These are phyloP conservation scores for Gossypium thurberi DNA, from an alignment of 345 rosid species.

Conservation along the genomic window DNA sequence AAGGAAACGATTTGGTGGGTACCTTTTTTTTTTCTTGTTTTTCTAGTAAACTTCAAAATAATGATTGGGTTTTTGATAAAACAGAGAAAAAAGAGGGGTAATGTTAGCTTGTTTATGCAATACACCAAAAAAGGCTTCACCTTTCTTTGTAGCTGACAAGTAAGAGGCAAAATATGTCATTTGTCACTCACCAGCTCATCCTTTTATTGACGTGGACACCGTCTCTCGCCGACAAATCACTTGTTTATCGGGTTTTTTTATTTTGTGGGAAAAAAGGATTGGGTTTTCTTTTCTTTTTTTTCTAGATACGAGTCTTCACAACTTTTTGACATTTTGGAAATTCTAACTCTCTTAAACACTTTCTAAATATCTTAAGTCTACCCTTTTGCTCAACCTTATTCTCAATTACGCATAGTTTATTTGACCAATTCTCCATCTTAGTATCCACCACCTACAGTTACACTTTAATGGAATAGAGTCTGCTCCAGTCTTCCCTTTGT, in stretches of 20 bases:
- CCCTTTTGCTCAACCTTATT: no score
- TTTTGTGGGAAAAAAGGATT: background rate
- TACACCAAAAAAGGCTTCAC: background rate
- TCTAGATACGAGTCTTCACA: no score
- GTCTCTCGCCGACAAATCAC: background rate
- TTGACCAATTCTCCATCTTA: no score
- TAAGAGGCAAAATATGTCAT: background rate
- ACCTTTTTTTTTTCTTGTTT: background rate
- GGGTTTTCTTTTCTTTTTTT: background rate
- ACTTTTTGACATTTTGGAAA: no score
- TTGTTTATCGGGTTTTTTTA: background rate
- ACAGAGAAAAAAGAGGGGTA: background rate
- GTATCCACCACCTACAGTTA: no score
- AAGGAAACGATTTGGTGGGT: background rate
- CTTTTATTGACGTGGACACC: slow-evolving; percentile 5
- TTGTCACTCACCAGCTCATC: background rate
- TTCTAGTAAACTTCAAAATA: background rate
- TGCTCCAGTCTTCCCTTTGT: no score
- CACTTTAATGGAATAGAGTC: no score
- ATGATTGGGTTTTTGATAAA: background rate
- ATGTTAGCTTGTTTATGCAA: background rate
- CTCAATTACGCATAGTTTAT: no score
- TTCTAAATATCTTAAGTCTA: no score
- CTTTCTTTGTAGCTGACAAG: slow-evolving; percentile 7
- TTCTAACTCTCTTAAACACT: no score